Evolutionary conservation across 169 alveolate genomes (phyloP).

Genomic region (Babesia bigemina): DNA sequence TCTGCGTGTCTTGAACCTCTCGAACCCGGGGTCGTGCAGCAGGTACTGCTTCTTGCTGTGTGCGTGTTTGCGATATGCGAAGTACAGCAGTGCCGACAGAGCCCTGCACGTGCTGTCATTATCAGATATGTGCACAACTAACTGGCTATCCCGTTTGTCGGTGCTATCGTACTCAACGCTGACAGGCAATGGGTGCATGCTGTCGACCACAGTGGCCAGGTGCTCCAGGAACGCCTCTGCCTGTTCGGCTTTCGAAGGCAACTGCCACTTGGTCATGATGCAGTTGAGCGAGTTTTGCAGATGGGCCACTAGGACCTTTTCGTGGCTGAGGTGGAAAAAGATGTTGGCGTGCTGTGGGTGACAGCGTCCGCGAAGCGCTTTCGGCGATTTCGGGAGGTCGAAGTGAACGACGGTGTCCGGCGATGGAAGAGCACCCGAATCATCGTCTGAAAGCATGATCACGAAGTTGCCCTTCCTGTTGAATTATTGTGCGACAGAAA

Average conservation of each 20-base stretch:
- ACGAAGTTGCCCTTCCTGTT: slow-evolving; percentile 37
- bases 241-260: slow-evolving; percentile 36
- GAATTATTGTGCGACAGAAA: not conserved
- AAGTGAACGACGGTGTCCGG: slow-evolving; percentile 53
- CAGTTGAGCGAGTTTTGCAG: slow-evolving; percentile 32
- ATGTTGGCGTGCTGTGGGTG: slow-evolving; percentile 26
- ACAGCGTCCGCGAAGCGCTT: slow-evolving; percentile 17
- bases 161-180: not conserved
- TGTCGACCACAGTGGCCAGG: slow-evolving; percentile 18
- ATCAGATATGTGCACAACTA: not conserved
- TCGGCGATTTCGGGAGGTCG: slow-evolving; percentile 52
- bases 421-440: slow-evolving; percentile 31
- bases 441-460: slow-evolving; percentile 37
- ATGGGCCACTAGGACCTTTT: slow-evolving; percentile 44
- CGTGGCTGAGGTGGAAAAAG: slow-evolving; percentile 43
- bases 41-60: slow-evolving; percentile 52
- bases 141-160: slow-evolving; percentile 3
- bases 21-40: slow-evolving; percentile 60
- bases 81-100: slow-evolving; percentile 45
- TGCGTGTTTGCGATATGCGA: slow-evolving; percentile 35
- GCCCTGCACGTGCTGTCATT: not conserved
- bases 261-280: slow-evolving; percentile 30
- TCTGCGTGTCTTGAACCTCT: slow-evolving; percentile 45
- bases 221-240: slow-evolving; percentile 40
- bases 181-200: not conserved